Conservation (phyloP, 208 protist genomes). For the Herpetomonas samuelpessoai region DNA sequence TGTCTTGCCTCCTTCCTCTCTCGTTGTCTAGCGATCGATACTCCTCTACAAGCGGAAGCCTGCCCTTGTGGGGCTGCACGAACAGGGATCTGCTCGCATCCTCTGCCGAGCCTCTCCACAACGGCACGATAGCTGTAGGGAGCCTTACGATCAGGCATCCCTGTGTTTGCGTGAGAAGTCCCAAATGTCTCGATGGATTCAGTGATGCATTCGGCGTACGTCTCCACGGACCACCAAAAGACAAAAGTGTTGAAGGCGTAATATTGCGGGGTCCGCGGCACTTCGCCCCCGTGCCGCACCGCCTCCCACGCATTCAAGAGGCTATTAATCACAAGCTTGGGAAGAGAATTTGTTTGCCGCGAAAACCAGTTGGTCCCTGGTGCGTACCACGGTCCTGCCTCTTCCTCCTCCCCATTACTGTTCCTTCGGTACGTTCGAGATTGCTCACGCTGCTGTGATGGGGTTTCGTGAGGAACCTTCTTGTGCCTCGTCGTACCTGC, state of each 20-base stretch:
- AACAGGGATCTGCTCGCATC: no score
- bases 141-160: no score
- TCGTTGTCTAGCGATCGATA: no score
- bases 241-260: slow-evolving; percentile 38
- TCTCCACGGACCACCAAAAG: slow-evolving; percentile 58
- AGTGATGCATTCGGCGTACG: slow-evolving; percentile 8
- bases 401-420: slow-evolving; percentile 4
- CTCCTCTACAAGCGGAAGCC: no score
- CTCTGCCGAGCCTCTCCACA: no score
- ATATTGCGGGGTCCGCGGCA: slow-evolving; percentile 26
- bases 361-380: slow-evolving; percentile 2
- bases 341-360: slow-evolving; percentile 10
- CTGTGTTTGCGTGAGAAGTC: not conserved
- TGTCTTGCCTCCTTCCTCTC: not conserved
- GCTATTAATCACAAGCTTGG: slow-evolving; percentile 30
- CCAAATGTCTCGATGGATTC: not conserved
- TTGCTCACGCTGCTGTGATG: no score
- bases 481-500: not conserved
- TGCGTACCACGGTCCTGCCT: not conserved
- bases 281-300: slow-evolving; percentile 37
- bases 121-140: no score
- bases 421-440: no score
- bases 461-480: no score
- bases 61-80: no score
- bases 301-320: slow-evolving; percentile 41